A percentile compares a stretch with the other conserved stretches of the same genome.
These are phyloP conservation scores for Dioscorea cayenensis DNA, from an alignment of 116 monocot species.

Conservation along the genomic window DNA sequence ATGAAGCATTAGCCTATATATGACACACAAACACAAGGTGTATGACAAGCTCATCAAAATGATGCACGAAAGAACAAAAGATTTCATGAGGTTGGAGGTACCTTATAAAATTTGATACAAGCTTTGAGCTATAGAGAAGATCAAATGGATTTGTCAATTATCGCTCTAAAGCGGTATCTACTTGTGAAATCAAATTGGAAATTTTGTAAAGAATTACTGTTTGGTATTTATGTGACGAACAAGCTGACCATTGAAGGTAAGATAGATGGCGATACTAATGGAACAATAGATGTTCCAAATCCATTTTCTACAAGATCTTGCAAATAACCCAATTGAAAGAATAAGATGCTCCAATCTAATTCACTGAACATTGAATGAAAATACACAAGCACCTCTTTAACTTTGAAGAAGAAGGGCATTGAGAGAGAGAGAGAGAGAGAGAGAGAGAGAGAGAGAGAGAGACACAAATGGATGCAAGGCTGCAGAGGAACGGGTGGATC, in stretches of 20 bases:
- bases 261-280: constrained; percentile 20
- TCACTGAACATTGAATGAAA: background rate
- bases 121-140: constrained; percentile 45
- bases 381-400: constrained; percentile 23
- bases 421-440: no score
- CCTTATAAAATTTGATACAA: constrained; percentile 25
- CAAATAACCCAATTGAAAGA: background rate
- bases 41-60: no score
- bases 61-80: no score
- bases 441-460: no score
- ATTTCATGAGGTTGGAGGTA: constrained; percentile 10
- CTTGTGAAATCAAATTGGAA: constrained; percentile 25
- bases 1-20: no score
- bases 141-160: constrained; percentile 79
- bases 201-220: no score
- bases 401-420: no score
- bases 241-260: constrained; percentile 14
- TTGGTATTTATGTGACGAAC: no score
- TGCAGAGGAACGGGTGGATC: no score
- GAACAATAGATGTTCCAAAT: constrained; percentile 9
- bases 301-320: constrained; percentile 23
- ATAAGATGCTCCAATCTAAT: background rate
- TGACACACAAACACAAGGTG: no score
- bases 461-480: no score
- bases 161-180: constrained; percentile 10